Conservation (phyloP, 495 filamentous ascomycete genomes). For the Parachaetomium inaequale region DNA sequence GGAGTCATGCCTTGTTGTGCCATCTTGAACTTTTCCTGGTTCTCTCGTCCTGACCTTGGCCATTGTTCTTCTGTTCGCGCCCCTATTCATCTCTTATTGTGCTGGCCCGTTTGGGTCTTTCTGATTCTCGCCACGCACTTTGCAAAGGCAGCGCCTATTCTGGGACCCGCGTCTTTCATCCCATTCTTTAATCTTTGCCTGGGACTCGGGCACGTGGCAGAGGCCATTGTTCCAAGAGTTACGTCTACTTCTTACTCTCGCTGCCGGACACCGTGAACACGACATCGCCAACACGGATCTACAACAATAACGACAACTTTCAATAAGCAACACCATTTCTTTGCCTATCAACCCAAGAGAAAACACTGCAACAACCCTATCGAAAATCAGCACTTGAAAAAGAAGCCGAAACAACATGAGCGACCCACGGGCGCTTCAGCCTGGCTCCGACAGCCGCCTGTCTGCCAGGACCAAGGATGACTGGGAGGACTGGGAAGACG, state of each 20-base stretch:
- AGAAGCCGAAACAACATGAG: constrained; percentile 22
- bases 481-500: constrained; percentile 49
- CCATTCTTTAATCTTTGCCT: constrained; percentile 1
- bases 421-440: constrained; percentile 9
- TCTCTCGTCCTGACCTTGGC: not conserved
- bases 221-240: not conserved
- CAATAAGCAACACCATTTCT: not conserved
- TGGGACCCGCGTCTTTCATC: constrained; percentile 13
- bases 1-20: not conserved
- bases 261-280: not conserved
- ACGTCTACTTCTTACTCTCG: not conserved
- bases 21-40: not conserved
- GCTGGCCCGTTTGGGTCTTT: constrained; percentile 4
- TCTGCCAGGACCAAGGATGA: constrained; percentile 34
- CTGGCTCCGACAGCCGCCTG: not conserved
- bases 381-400: not conserved
- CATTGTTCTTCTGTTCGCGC: constrained; percentile 1
- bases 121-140: constrained; percentile 5
- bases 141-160: constrained; percentile 12
- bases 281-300: not conserved
- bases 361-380: not conserved
- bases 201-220: not conserved
- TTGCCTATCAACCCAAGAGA: not conserved
- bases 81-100: constrained; percentile 21
- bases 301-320: not conserved